Evolutionary conservation across 2,329 filamentous ascomycete species (phyloP).

Genomic region (Phialophora macrospora): DNA sequence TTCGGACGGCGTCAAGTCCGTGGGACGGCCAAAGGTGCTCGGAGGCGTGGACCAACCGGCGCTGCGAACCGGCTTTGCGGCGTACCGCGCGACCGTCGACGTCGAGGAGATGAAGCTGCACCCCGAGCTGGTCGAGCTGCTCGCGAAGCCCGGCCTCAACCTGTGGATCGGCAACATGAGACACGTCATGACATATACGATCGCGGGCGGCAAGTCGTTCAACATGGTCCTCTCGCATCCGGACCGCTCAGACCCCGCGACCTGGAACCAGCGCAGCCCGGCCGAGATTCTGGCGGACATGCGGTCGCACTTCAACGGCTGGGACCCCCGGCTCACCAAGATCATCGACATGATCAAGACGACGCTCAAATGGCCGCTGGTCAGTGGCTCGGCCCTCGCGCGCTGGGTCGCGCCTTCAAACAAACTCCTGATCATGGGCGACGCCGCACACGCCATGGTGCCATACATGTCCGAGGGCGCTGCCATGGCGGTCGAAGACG

Average conservation of each 20-base stretch:
- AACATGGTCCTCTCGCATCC: conserved; percentile 55
- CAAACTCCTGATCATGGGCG: conserved; percentile 49
- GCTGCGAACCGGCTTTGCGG: conserved; percentile 32
- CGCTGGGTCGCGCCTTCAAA: conserved; percentile 42
- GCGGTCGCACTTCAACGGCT: conserved; percentile 33
- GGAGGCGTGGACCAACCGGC: conserved; percentile 34
- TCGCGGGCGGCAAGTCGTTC: conserved; percentile 47
- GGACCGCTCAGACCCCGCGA: conserved; percentile 45
- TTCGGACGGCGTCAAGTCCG: conserved; percentile 46
- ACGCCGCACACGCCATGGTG: conserved; percentile 53
- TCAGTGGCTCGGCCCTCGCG: conserved; percentile 39
- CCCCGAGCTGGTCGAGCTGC: conserved; percentile 29
- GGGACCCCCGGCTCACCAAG: conserved; percentile 43
- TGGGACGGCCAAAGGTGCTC: conserved; percentile 30
- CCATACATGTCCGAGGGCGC: conserved; percentile 53
- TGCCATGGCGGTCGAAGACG: conserved; percentile 54
- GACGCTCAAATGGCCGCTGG: conserved; percentile 45
- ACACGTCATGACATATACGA: conserved; percentile 43
- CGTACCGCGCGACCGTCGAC: conserved; percentile 36
- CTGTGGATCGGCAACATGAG: conserved; percentile 42
- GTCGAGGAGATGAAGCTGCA: conserved; percentile 32
- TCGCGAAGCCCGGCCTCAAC: conserved; percentile 28
- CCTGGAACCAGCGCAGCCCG: conserved; percentile 40
- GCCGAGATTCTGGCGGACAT: conserved; percentile 44
- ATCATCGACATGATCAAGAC: conserved; percentile 46